Evolutionary conservation across 1,284 basidiomycete genomes (phyloP).

Genomic region (Grifola frondosa): DNA sequence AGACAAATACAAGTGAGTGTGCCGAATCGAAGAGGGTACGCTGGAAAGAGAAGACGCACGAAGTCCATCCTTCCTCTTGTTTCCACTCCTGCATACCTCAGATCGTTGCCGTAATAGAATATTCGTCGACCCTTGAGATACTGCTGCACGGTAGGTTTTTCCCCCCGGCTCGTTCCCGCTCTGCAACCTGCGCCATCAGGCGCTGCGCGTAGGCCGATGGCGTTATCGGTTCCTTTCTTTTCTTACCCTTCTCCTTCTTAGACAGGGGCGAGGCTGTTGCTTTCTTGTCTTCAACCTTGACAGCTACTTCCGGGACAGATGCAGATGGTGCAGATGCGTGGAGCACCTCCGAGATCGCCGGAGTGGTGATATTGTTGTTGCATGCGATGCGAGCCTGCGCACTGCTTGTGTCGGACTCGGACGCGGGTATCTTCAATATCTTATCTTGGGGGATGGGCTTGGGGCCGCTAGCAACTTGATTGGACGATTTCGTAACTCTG

Average conservation of each 20-base stretch:
- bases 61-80: conserved; percentile 60
- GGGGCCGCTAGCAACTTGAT: background rate
- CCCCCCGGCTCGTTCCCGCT: conserved; percentile 19
- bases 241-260: conserved; percentile 25
- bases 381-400: too few relatives aligned
- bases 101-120: conserved; percentile 59
- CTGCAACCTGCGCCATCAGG: conserved; percentile 29
- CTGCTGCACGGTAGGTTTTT: conserved; percentile 29
- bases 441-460: background rate
- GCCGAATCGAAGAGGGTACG: too few relatives aligned
- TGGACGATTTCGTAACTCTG: background rate
- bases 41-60: conserved; percentile 48
- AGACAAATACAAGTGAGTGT: background rate
- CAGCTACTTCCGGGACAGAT: background rate
- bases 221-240: conserved; percentile 26
- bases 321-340: background rate
- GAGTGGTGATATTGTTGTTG: conserved; percentile 21
- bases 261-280: conserved; percentile 5
- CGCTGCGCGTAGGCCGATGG: conserved; percentile 42
- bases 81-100: conserved; percentile 44
- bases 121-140: conserved; percentile 50
- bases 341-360: conserved; percentile 27
- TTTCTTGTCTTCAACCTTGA: conserved; percentile 6
- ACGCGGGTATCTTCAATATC: background rate
- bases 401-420: conserved; percentile 2